These are phyloP conservation scores for Zygoascus bituminiphila DNA, from an alignment of 805 yeast species.

Conservation along the genomic window DNA sequence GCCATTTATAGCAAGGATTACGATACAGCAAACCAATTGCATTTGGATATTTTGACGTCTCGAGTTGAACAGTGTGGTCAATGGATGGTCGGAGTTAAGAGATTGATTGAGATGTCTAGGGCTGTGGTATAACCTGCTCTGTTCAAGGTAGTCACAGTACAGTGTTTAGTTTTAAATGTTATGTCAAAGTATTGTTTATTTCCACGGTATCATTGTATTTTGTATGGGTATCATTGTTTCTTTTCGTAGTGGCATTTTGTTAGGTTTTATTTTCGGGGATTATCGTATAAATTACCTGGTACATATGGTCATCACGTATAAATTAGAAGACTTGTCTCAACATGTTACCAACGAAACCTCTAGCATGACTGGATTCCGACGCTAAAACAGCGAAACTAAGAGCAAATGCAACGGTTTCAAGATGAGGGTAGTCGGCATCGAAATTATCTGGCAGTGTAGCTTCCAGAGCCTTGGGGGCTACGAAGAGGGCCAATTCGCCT, in stretches of 20 bases:
- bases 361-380: conserved; percentile 7
- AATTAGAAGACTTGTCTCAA: conserved; percentile 7
- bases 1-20: conserved; percentile 49
- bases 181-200: no score
- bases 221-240: no score
- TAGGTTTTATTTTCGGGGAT: no score
- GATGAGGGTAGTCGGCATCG: conserved; percentile 1
- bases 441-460: conserved; percentile 8
- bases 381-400: conserved; percentile 14
- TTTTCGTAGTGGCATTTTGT: no score
- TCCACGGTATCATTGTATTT: no score
- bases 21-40: conserved; percentile 44
- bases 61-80: conserved; percentile 70
- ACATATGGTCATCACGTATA: no score
- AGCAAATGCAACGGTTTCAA: conserved; percentile 15
- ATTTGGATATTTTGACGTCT: conserved; percentile 50
- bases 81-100: conserved; percentile 89
- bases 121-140: conserved; percentile 16
- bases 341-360: conserved; percentile 13
- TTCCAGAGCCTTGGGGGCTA: conserved; percentile 28
- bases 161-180: no score
- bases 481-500: conserved; percentile 42
- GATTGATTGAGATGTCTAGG: conserved; percentile 63
- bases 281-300: no score
- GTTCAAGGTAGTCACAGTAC: neutral